Evolutionary conservation across 225 moss, liverwort and hornwort species (phyloP).

Genomic region (Ulota crispa): DNA sequence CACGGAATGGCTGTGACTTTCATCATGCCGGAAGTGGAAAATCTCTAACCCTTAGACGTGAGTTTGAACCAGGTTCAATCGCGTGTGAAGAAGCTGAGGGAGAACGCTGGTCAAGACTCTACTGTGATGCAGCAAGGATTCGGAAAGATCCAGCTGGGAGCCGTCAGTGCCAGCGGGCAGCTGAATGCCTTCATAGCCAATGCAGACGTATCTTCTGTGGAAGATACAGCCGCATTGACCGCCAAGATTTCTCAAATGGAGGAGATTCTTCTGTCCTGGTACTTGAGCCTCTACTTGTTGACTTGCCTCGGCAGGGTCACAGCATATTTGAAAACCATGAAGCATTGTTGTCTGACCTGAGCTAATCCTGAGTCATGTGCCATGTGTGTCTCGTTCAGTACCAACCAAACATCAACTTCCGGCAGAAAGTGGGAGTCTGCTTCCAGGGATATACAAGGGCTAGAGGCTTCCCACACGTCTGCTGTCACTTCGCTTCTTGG

Average conservation of each 20-base stretch:
- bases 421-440: constrained; percentile 70
- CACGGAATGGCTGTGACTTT: neutral
- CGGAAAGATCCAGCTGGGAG: constrained; percentile 55
- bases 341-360: neutral
- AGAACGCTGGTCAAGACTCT: constrained; percentile 54
- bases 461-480: constrained; percentile 55
- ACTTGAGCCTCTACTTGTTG: constrained; percentile 17
- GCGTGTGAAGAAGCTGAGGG: constrained; percentile 61
- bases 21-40: neutral
- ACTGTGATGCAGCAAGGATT: constrained; percentile 48
- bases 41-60: constrained; percentile 15
- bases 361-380: neutral
- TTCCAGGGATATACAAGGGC: constrained; percentile 47
- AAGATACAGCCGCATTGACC: constrained; percentile 51
- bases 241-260: constrained; percentile 63
- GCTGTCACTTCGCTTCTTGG: constrained; percentile 52
- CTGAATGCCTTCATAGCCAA: constrained; percentile 50
- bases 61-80: constrained; percentile 57
- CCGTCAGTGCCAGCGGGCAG: constrained; percentile 48
- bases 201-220: constrained; percentile 54
- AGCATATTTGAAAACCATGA: neutral
- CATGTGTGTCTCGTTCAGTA: constrained; percentile 39
- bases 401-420: constrained; percentile 50
- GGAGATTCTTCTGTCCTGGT: constrained; percentile 63
- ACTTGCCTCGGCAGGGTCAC: neutral